Conservation (phyloP, 2,329 filamentous ascomycete species). For the Drechslerella stenobrocha region DNA sequence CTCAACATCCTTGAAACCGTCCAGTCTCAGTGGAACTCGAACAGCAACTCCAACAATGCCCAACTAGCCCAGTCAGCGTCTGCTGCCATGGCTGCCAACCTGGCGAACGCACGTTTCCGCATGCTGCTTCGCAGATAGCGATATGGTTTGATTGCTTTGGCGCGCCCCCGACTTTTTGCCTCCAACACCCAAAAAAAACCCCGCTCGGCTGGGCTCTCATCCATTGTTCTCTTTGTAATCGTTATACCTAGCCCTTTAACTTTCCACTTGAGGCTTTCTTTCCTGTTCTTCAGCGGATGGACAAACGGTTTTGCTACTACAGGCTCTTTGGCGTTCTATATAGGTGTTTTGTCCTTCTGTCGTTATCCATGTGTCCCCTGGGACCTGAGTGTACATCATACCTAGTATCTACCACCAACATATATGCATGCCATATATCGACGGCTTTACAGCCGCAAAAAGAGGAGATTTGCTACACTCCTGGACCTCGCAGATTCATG, state of each 20-base stretch:
- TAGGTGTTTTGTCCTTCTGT: constrained; percentile 21
- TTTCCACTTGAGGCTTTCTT: not conserved
- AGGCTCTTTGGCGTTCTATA: constrained; percentile 28
- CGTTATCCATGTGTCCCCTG: not conserved
- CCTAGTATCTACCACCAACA: constrained; percentile 4
- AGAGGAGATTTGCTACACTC: no score
- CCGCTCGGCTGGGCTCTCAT: not conserved
- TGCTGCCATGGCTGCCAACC: constrained; percentile 29
- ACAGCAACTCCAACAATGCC: constrained; percentile 26
- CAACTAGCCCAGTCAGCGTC: constrained; percentile 24
- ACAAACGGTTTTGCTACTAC: constrained; percentile 10
- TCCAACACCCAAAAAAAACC: not conserved
- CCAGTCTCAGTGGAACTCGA: constrained; percentile 50
- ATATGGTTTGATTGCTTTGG: not conserved
- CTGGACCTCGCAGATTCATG: no score
- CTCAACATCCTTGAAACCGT: constrained; percentile 50
- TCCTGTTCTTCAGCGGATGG: constrained; percentile 12
- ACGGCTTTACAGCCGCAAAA: no score
- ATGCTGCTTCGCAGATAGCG: constrained; percentile 33
- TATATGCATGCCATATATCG: not conserved
- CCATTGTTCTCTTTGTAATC: constrained; percentile 9
- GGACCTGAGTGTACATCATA: constrained; percentile 21
- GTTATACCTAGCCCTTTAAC: constrained; percentile 14
- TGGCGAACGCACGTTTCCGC: constrained; percentile 28
- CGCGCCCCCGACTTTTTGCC: not conserved